Evolutionary conservation across 2,329 filamentous ascomycete genomes (phyloP), one percentile per base, ranked within the genome.

Genomic region (Penicillium expansum): DNA sequence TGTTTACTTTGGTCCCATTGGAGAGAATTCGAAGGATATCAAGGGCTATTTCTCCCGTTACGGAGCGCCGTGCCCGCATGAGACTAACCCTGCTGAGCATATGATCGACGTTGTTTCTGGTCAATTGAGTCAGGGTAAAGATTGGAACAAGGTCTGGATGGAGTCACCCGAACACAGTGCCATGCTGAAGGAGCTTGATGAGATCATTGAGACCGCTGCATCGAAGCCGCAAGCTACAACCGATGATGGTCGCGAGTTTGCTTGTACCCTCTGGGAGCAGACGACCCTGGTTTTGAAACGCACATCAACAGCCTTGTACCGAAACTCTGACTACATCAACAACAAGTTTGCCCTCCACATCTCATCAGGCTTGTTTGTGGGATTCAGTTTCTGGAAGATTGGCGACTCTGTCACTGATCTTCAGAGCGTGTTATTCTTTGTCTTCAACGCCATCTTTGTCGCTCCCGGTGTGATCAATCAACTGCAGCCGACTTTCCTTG

Each of bases 81-180:
- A 72, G 61, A 83, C 82, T 61, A 87, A 86, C 62, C 80, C 84
- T 3, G 84, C 84, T 0, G 84, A 87, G 59, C 85, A 85, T 37
- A 74, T 85, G 61, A 82, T 84, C 49, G 67, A 77, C 20, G 69
- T 73, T 9, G 70, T 74, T 14, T 82, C 82, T 1, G 82, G 83
- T 0, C 69, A 73, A 35, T 66, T 81, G 1, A 80, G 78, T 0
- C 77, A 78, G 39, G 77, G 76, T 38, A 77, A 87, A 35, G 81
- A 90, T 64, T 92, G 89, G 88, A 85, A 87, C 63, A 79, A 90
- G 38, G 84, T 90, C 63, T 92, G 89, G 89, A 73, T 79, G 8
- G 81, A 82, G 13, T 90, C 86, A 0, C 76, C 82, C 5, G 83
- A 90, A 65, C 81, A 84, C 48, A 72, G 78, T 18, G 69, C 74